Base-by-base conservation (phyloP, 768 basidiomycete species). In the Terana coerulea region DNA sequence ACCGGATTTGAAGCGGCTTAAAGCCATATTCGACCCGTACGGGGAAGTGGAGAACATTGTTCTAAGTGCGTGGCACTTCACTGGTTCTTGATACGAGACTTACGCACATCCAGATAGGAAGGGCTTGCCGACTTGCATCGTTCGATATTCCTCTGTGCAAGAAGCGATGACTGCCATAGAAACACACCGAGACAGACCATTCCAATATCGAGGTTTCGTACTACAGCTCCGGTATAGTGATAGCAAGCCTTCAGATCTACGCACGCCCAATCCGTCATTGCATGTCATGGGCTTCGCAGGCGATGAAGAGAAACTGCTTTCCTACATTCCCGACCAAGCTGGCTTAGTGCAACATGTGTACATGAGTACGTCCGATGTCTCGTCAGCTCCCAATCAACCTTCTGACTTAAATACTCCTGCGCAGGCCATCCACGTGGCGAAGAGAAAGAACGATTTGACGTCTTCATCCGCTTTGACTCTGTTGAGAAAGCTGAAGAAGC, bases 11-110 rank as follows among this genome's bases (percentile, higher is more conserved):
- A 21, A 46, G 30, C 30, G 34, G 31, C 31, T 46, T n/a, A 46
- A 34, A 21, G 19, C 9, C n/a, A 19, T 46, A 14, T 46, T 46
- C 24, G 45, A 34, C 30, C 5, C 21, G 19, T 34, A n/a, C 19
- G 45, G 45, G 5, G 30, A 46, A 8, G 45, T 46, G 19, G 45
- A 46, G 30, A 46, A 46, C n/a, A 46, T 46, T 22, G 34, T 46
- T 22, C 45, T 33, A 7, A 46, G 45, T 46, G 31, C 30, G 45
- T 33, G 17, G 24, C 5, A 2, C 30, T 3, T 17, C 12, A 11
- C 15, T 40, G 5, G 21, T 40, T 5, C 19, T 4, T 39, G 11
- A 19, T 17, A 10, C 37, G 12, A 17, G 12, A 39, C n/a, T 39
- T 22, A 19, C 19, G 9, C 45, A 2, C 7, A 1, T n/a, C 17